Evolutionary conservation across 2,329 filamentous ascomycete genomes (phyloP), one percentile per base, ranked within the genome.

Genomic region (Arthrobotrys sinensis): DNA sequence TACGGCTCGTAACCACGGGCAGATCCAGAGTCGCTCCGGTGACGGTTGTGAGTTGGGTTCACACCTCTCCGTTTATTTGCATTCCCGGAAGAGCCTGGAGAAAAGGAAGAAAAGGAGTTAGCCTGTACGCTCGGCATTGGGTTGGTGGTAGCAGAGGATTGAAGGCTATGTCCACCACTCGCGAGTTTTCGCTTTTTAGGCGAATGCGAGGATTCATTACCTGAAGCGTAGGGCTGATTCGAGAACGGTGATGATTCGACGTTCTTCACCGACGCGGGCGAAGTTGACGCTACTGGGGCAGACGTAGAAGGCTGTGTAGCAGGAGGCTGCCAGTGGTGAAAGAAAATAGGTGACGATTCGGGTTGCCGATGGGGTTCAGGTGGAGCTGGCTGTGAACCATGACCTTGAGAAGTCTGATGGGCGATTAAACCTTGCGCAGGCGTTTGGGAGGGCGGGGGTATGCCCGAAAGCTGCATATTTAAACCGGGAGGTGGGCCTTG

Each of bases 281-380:
- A 80, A 46, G 75, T 62, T 55, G 81, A 80, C 32, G 73, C 80
- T 45, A 77, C 60, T 8, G 80, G 79, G 38, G 68, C 60, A 34
- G 70, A 67, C 12, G 77, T 57, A 14, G 69, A 69, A 32, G 76
- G 40, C 48, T 80, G 80, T 4, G 78, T 80, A 38, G 62, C 70
- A 66, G 81, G 81, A 2, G 81, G 81, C 28, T 81, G 78, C 81
- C 81, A 82, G 60, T 82, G 81, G 43, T 82, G 81, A 46, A 82
- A 82, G 50, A 81, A 82, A 67, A 82, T 80, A 8, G 71, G 79
- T 10, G 79, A 75, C 8, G 79, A 76, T 62, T 80, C 80, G 19
- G 78, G 50, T 24, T 64, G 76, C 5, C 76, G 66, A 12, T 71
- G 50, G 21, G 71, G 11, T 62, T 80, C 79, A n/a, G 76, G 36